Base-by-base conservation (phyloP, 345 rosid species). In the Hypericum androsaemum region DNA sequence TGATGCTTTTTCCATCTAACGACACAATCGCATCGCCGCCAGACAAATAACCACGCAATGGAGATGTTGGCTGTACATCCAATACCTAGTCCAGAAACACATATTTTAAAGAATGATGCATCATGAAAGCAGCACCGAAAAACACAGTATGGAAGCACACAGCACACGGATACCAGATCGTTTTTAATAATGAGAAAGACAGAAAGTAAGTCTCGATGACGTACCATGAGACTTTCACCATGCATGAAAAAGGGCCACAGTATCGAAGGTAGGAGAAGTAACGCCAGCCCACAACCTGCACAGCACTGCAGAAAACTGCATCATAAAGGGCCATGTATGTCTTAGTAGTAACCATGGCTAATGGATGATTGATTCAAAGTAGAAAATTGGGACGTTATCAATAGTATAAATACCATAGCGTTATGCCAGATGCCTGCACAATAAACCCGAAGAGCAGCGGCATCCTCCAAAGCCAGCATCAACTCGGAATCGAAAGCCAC, bases 371-470 rank as follows among this genome's bases (percentile, higher is more conserved):
- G 7, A 32, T 22, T 49, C 7, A 32, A 15, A 8, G 9, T 5
- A 3, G 35, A 22, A 22, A 10, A 6, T 47, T 6, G 16, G 22
- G 1, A 47, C 15, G 10, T 47, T 10, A 22, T 28, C 10, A 9
- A 35, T 3, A n/a, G 54, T 3, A 54, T 17, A 53, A 63, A 3
- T 71, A 90, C 98, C 83, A 75, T 81, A 41, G 88, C 96, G 68
- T 92, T 92, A 59, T 92, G 96, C 96, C 98, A 92, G 60, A 92
- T 71, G 44, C 98, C 96, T 47, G 96, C 95, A 68, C 88, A 84
- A 55, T 82, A 87, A 0, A 82, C 64, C 28, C 98, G 94, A 59
- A 90, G 96, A 16, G 84, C 70, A 37, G 65, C 57, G 43, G 77
- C 66, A 6, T 60, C 71, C 0, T 79, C 83, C 54, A 83, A 66